Conservation (phyloP, 148 eudicot species). For the Cornus suecica region DNA sequence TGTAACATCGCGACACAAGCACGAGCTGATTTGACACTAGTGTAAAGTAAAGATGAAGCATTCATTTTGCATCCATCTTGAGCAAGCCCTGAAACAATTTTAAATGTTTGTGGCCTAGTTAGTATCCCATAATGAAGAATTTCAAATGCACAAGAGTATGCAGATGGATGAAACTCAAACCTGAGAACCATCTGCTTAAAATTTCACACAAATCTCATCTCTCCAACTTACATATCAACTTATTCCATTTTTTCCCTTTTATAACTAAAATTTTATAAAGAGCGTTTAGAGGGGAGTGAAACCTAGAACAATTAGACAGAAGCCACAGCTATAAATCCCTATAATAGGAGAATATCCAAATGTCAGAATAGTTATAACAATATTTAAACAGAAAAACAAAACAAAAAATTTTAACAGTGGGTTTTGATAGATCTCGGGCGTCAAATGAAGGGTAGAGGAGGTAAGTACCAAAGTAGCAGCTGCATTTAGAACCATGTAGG, state of each 20-base stretch:
- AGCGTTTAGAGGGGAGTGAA: too few relatives aligned
- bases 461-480: neutral
- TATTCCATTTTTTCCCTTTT: too few relatives aligned
- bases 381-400: neutral
- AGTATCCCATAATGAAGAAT: neutral
- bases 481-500: neutral
- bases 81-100: constrained; percentile 66
- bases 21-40: constrained; percentile 85
- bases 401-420: neutral
- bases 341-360: too few relatives aligned
- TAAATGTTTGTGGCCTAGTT: constrained; percentile 10
- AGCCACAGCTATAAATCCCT: too few relatives aligned
- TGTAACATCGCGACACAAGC: constrained; percentile 79
- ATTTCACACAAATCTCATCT: neutral
- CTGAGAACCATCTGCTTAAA: neutral
- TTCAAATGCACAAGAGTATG: too few relatives aligned
- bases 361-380: neutral
- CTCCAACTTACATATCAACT: neutral
- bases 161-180: neutral
- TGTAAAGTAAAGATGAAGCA: constrained; percentile 75
- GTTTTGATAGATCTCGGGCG: neutral
- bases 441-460: neutral
- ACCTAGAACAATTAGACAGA: too few relatives aligned
- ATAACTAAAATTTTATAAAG: too few relatives aligned
- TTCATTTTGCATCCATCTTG: constrained; percentile 84